Base-by-base conservation (phyloP, 176 grass and related monocot genomes). In the Zizania latifolia region DNA sequence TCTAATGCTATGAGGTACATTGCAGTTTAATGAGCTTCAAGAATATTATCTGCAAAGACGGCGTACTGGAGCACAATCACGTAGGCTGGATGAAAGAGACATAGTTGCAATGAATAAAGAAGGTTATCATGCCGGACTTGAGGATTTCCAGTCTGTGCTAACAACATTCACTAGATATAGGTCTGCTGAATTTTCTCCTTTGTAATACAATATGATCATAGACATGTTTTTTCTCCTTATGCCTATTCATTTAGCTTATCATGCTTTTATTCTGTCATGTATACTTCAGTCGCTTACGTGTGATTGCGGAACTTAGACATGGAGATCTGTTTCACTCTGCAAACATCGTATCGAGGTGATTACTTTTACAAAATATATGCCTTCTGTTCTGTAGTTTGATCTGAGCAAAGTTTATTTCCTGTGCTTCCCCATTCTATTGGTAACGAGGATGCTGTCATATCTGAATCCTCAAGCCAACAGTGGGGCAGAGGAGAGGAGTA, bases 131-230 rank as follows among this genome's bases (percentile, higher is more conserved):
- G 82, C 33, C 15, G 92, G 89, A 72, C 92, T 99, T 60, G 92
- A 99, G 30, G 96, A 99, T 90, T 99, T 99, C 59, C 92, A 99
- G 73, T 92, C 96, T 80, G 96, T 99, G 58, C 85, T 99, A 64
- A 94, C 92, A 84, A 99, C 96, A 54, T 95, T 99, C 76, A 99
- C 96, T 81, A 76, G 87, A 83, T 99, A 99, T 71, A 99, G 96
- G 96, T 99, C 13, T 45, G 65, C 31, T 64, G 72, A n/a, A 46
- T 77, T 71, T 30, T 77, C 23, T 9, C 63, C 28, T 68, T 53
- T 48, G 1, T 22, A 32, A 35, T 28, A 50, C 11, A 67, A 53
- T 58, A 60, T 79, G 51, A 27, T 67, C 9, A 7, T 50, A 40
- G 2, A 77, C 27, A 4, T 53, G 36, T 66, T n/a, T n/a, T n/a